A percentile compares a stretch with the other conserved stretches of the same genome.
phyloP scores from a whole-genome alignment of 2,329 filamentous ascomycete species.

The Coniochaeta sp. region DNA sequence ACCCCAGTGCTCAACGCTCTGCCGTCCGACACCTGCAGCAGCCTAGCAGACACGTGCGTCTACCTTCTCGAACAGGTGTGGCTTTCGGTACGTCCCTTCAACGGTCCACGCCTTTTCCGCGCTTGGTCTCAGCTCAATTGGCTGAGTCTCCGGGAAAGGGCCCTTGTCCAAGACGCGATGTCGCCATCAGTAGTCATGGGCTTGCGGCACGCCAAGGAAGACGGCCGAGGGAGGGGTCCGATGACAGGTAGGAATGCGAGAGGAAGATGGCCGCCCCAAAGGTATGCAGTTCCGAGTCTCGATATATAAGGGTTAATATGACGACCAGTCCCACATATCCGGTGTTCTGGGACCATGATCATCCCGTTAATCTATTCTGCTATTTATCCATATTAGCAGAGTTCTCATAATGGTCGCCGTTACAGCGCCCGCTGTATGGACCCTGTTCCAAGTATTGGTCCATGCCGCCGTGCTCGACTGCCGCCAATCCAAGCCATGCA shows the following conservation, averaged over 20 bases:
- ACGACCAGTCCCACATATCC: background rate
- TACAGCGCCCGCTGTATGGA: background rate
- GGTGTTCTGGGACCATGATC: background rate
- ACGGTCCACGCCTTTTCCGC: background rate
- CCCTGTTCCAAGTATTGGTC: background rate
- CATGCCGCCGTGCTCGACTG: background rate
- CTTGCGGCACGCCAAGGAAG: background rate
- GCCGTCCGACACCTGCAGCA: background rate
- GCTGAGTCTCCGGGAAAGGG: background rate
- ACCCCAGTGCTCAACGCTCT: background rate
- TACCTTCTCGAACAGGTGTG: background rate
- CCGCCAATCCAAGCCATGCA: conserved; percentile 5
- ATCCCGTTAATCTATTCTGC: background rate
- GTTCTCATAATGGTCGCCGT: background rate
- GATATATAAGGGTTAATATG: background rate
- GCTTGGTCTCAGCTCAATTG: background rate
- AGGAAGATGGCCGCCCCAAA: background rate
- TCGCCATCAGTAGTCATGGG: background rate
- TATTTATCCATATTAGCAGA: background rate
- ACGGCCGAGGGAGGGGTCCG: background rate
- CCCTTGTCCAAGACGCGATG: background rate
- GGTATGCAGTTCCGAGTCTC: background rate
- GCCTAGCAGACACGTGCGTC: background rate
- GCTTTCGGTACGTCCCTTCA: background rate
- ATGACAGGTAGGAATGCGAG: background rate